A percentile compares a stretch with the other conserved stretches of the same genome.
Conservation (phyloP, 345 rosid species). For the Citrus trifoliata region DNA sequence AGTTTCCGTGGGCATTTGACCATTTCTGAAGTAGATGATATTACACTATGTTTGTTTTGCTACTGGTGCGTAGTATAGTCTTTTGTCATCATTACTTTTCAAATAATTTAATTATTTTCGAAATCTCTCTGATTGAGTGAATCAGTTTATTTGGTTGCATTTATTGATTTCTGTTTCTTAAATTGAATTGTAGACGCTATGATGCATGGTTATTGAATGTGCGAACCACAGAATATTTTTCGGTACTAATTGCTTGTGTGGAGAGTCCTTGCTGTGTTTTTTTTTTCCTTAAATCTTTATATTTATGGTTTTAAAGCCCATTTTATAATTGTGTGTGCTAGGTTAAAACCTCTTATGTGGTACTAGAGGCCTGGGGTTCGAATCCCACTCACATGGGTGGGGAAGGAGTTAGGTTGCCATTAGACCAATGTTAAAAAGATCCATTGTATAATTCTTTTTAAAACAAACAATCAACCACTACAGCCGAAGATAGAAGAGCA, state of each 20-base stretch:
- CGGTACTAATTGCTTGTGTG: neutral
- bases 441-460: neutral
- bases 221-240: neutral
- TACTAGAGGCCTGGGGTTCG: too few relatives aligned
- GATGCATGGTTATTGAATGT: neutral
- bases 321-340: neutral
- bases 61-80: neutral
- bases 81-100: neutral
- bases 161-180: neutral
- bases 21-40: constrained; percentile 8
- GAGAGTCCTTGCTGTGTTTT: neutral
- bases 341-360: too few relatives aligned
- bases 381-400: too few relatives aligned
- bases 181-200: constrained; percentile 2
- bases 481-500: neutral
- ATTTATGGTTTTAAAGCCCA: neutral
- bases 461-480: neutral
- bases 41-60: constrained; percentile 3
- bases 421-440: too few relatives aligned
- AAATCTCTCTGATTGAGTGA: neutral
- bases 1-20: constrained; percentile 12
- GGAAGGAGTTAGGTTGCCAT: too few relatives aligned
- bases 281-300: neutral
- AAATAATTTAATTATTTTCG: neutral
- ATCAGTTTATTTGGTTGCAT: neutral